phyloP scores from a whole-genome alignment of 176 grass and related monocot species.

The Musa acuminata region DNA sequence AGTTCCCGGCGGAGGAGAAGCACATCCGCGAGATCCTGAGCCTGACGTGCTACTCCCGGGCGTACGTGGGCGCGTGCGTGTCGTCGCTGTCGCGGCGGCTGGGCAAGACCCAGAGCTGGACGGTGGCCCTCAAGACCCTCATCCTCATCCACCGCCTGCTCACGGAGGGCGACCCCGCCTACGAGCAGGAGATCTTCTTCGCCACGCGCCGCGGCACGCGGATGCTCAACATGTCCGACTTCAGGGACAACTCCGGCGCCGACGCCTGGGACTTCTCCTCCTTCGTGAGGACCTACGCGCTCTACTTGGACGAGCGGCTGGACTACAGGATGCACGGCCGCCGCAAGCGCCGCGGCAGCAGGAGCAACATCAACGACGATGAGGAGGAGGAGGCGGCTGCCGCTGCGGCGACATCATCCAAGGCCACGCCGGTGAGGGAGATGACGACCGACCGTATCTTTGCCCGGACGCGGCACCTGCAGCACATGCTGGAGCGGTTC shows the following conservation, averaged over 20 bases:
- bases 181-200: constrained; percentile 60
- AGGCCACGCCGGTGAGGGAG: constrained; percentile 37
- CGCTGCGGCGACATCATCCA: background rate
- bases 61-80: constrained; percentile 39
- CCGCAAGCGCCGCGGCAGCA: background rate
- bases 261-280: constrained; percentile 39
- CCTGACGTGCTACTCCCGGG: constrained; percentile 43
- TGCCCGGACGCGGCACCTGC: constrained; percentile 35
- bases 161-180: constrained; percentile 34
- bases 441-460: constrained; percentile 65
- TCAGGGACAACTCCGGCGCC: constrained; percentile 27
- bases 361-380: background rate
- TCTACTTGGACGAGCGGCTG: constrained; percentile 50
- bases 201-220: constrained; percentile 33
- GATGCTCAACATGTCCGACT: constrained; percentile 50
- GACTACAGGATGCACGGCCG: constrained; percentile 36
- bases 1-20: constrained; percentile 74
- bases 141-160: constrained; percentile 69
- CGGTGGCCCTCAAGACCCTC: constrained; percentile 75
- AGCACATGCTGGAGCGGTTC: constrained; percentile 59
- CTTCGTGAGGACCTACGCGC: constrained; percentile 50
- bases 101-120: constrained; percentile 52
- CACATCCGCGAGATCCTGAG: constrained; percentile 64
- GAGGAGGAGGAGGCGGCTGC: background rate
- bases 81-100: constrained; percentile 43